These are phyloP conservation scores for Panus rudis DNA, from an alignment of 768 basidiomycete genomes.

Conservation along the genomic window DNA sequence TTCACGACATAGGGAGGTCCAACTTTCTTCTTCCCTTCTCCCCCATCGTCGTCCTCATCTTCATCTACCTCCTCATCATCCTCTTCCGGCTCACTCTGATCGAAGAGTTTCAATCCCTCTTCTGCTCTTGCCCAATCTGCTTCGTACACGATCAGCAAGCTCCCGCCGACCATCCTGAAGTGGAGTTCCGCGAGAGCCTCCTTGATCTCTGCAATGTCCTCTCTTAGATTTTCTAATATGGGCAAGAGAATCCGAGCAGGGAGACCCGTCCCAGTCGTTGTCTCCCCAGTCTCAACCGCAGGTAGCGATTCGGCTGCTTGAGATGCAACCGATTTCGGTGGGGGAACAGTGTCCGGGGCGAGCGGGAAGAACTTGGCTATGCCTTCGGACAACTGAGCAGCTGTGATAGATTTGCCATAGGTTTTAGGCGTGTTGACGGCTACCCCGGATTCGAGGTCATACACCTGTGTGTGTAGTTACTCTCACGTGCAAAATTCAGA, in stretches of 20 bases:
- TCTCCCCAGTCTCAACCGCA: constrained; percentile 9
- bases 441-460: constrained; percentile 49
- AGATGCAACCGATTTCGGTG: constrained; percentile 1
- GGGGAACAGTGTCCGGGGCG: constrained; percentile 22
- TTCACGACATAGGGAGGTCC: constrained; percentile 57
- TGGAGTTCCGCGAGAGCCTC: constrained; percentile 46
- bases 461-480: constrained; percentile 45
- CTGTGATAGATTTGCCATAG: constrained; percentile 73
- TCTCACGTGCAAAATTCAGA: neutral
- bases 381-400: constrained; percentile 66
- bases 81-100: constrained; percentile 30
- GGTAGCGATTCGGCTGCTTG: constrained; percentile 6
- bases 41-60: constrained; percentile 18
- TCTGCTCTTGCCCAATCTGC: constrained; percentile 40
- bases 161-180: constrained; percentile 76
- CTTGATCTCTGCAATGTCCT: constrained; percentile 45
- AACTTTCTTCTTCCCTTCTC: constrained; percentile 19
- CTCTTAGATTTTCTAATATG: constrained; percentile 49
- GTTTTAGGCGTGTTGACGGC: constrained; percentile 60
- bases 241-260: constrained; percentile 46
- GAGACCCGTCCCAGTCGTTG: constrained; percentile 39
- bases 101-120: constrained; percentile 30
- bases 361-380: constrained; percentile 78
- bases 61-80: constrained; percentile 28
- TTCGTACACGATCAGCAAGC: constrained; percentile 78